These are phyloP conservation scores for Picochlorum costavermella DNA, from an alignment of 139 green algal species.

Conservation along the genomic window DNA sequence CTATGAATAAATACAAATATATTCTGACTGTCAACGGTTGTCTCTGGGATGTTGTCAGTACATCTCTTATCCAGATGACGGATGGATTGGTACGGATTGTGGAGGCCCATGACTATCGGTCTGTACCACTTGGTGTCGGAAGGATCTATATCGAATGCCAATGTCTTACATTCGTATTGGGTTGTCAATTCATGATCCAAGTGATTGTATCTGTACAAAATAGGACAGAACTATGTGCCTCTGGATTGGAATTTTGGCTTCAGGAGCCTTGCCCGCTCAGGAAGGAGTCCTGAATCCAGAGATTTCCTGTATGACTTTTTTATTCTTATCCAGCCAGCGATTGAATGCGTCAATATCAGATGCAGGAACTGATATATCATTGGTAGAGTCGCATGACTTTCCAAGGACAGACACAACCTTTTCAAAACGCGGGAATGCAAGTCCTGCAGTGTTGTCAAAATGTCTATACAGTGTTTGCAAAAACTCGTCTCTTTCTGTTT, in stretches of 20 bases:
- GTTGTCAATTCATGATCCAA: no score
- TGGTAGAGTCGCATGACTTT: neutral
- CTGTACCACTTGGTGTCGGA: no score
- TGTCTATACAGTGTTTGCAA: slow-evolving; percentile 13
- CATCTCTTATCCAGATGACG: no score
- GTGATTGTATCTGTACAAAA: no score
- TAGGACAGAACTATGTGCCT: no score
- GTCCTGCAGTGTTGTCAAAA: slow-evolving; percentile 2
- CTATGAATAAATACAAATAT: neutral
- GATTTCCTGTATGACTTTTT: neutral
- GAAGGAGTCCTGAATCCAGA: neutral
- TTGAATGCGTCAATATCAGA: neutral
- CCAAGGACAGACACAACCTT: neutral
- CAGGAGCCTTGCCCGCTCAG: no score
- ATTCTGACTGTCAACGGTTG: neutral
- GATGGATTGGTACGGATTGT: no score
- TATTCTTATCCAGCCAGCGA: neutral
- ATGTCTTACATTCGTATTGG: no score
- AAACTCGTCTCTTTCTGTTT: slow-evolving; percentile 9
- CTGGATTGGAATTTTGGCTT: no score
- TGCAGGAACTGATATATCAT: neutral
- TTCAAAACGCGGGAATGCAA: neutral
- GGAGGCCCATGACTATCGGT: no score
- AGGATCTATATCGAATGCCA: no score
- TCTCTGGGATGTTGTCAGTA: neutral